Evolutionary conservation across 2,329 filamentous ascomycete species (phyloP), one percentile per base, ranked within the genome.

Genomic region (Fusarium staphyleae): DNA sequence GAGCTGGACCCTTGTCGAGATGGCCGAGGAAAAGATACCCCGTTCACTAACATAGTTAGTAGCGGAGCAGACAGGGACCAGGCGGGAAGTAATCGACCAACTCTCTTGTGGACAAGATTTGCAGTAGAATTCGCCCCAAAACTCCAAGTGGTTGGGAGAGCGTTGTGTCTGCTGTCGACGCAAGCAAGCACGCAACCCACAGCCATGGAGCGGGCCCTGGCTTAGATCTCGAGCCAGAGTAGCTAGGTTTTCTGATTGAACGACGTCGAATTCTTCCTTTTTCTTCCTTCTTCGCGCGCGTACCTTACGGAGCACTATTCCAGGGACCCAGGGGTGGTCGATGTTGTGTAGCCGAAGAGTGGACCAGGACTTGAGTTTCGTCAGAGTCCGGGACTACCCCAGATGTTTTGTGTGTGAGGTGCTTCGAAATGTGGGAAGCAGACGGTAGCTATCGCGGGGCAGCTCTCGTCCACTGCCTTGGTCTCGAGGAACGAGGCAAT

Each of bases 21-120:
- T 63, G 60, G 48, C 35, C 50, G 63, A 60, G 54, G 62, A 55
- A 60, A 47, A 48, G 66, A 63, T 66, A 50, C 61, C 56, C 57
- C 63, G 55, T 68, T 68, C 51, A 62, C 66, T 68, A n/a, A n/a
- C n/a, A n/a, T n/a, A n/a, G n/a, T n/a, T n/a, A 68, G 54, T 50
- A 62, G 62, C 60, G 65, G 56, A 64, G 62, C 48, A 43, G 64
- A 58, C 66, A 67, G 53, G 66, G 66, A 68, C 66, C 62, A 66
- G 66, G 50, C 50, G 46, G 36, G 65, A 65, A 66, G 66, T 48
- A 60, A 58, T 60, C 53, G 48, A 55, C 62, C 61, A 61, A 65
- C 47, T 57, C 50, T 45, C 37, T 67, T 66, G 53, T 60, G 66
- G 62, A 24, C 34, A 69, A 69, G 66, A 69, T 69, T 68, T 68